Percentiles rank a stretch among this genome's conserved stretches.
phyloP scores from a whole-genome alignment of 106 monocot genomes.

The Alisma plantagoaquatica region DNA sequence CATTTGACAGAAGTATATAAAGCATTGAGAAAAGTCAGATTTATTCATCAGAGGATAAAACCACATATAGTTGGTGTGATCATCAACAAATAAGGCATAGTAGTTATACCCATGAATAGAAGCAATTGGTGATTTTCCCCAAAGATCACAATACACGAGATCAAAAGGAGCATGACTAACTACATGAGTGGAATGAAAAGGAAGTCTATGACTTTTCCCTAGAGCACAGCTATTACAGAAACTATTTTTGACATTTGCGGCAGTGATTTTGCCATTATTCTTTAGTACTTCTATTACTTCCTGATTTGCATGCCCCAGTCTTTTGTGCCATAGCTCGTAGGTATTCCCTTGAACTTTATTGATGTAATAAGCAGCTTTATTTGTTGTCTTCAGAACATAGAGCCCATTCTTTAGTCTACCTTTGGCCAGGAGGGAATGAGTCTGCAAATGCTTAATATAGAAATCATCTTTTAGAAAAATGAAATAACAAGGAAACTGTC shows the following conservation, averaged over 20 bases:
- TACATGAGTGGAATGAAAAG: too few relatives aligned
- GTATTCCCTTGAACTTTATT: not conserved
- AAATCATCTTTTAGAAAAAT: conserved; percentile 1
- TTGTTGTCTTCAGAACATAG: not conserved
- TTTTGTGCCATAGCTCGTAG: not conserved
- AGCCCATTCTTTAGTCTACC: not conserved
- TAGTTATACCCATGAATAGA: not conserved
- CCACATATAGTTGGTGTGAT: not conserved
- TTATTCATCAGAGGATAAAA: not conserved
- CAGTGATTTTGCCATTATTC: not conserved
- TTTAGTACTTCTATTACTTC: not conserved
- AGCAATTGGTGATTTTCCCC: not conserved
- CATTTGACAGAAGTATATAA: too few relatives aligned
- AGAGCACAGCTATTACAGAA: not conserved
- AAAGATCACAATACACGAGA: conserved; percentile 1
- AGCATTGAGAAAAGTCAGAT: conserved; percentile 2
- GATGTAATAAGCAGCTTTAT: not conserved
- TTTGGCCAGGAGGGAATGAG: not conserved
- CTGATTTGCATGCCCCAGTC: not conserved
- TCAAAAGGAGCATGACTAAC: not conserved
- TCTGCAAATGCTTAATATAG: conserved; percentile 2
- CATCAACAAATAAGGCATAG: too few relatives aligned
- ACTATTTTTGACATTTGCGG: too few relatives aligned
- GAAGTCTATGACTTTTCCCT: too few relatives aligned
- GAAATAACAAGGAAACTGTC: not conserved